phyloP scores from a whole-genome alignment of 345 rosid genomes.

The Eucalyptus paniculata region DNA sequence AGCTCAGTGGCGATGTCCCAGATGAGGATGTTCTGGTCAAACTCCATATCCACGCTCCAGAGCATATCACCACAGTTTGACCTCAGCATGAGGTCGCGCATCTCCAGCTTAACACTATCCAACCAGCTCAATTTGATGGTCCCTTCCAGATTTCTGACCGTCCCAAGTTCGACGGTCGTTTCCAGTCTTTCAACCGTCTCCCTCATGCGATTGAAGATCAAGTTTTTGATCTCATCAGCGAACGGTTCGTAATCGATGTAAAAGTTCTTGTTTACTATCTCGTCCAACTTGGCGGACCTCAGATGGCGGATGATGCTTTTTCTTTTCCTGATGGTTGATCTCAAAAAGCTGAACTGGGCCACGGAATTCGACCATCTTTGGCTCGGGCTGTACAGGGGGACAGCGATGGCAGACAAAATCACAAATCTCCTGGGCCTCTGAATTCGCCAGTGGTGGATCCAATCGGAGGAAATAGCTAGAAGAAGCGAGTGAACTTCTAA shows the following conservation, averaged over 20 bases:
- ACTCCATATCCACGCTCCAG: not conserved
- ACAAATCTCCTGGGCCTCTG: accelerated
- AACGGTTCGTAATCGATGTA: accelerated
- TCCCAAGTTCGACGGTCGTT: too few relatives aligned
- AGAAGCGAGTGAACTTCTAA: not conserved
- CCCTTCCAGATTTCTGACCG: too few relatives aligned
- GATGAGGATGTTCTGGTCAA: not conserved
- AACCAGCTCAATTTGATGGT: too few relatives aligned
- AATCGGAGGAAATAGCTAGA: not conserved
- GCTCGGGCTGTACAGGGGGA: accelerated
- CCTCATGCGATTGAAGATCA: too few relatives aligned
- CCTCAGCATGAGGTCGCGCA: accelerated
- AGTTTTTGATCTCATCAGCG: accelerated
- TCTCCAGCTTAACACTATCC: too few relatives aligned
- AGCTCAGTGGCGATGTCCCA: constrained; percentile 9
- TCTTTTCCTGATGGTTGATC: not conserved
- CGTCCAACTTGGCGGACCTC: not conserved
- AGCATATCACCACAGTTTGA: not conserved
- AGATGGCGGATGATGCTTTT: not conserved
- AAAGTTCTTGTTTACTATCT: not conserved
- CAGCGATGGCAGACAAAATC: not conserved
- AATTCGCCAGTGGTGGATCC: accelerated
- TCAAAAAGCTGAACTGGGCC: not conserved
- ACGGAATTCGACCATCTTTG: not conserved
- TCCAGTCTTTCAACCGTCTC: accelerated